Percentiles rank a stretch among this genome's conserved stretches.
Conservation (phyloP, 768 basidiomycete genomes). For the Agrocybe praecox region DNA sequence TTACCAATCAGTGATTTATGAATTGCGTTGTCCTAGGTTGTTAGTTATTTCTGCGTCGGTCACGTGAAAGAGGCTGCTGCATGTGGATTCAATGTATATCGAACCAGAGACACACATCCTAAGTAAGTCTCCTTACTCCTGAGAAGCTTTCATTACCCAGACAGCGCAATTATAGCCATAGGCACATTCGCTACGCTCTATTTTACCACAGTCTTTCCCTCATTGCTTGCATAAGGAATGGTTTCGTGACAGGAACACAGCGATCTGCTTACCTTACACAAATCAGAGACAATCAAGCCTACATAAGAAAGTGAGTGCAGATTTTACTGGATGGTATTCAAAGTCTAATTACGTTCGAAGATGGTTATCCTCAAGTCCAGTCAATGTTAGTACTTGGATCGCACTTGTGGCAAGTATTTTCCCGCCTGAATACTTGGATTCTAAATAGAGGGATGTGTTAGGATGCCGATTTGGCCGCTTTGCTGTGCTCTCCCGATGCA, state of each 20-base stretch:
- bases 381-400: slow-evolving; percentile 70
- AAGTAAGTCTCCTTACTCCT: slow-evolving; percentile 49
- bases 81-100: slow-evolving; percentile 65
- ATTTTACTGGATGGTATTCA: background rate
- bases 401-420: slow-evolving; percentile 60
- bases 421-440: background rate
- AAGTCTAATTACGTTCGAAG: slow-evolving; percentile 30
- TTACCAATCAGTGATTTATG: background rate
- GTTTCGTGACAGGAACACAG: slow-evolving; percentile 33
- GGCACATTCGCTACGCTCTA: slow-evolving; percentile 66
- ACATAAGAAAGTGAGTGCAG: slow-evolving; percentile 55
- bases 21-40: slow-evolving; percentile 42
- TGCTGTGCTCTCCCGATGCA: slow-evolving; percentile 56
- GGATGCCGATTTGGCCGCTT: slow-evolving; percentile 73
- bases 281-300: slow-evolving; percentile 60
- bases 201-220: slow-evolving; percentile 75
- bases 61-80: slow-evolving; percentile 58
- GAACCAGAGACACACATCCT: slow-evolving; percentile 59
- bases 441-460: slow-evolving; percentile 18
- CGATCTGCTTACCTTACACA: slow-evolving; percentile 53
- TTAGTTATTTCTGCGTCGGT: slow-evolving; percentile 66
- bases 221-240: slow-evolving; percentile 58
- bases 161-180: slow-evolving; percentile 44
- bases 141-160: background rate
- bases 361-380: slow-evolving; percentile 71